These are phyloP conservation scores for Aspergillus incahuasiensis DNA, from an alignment of 495 filamentous ascomycete genomes.

Conservation along the genomic window DNA sequence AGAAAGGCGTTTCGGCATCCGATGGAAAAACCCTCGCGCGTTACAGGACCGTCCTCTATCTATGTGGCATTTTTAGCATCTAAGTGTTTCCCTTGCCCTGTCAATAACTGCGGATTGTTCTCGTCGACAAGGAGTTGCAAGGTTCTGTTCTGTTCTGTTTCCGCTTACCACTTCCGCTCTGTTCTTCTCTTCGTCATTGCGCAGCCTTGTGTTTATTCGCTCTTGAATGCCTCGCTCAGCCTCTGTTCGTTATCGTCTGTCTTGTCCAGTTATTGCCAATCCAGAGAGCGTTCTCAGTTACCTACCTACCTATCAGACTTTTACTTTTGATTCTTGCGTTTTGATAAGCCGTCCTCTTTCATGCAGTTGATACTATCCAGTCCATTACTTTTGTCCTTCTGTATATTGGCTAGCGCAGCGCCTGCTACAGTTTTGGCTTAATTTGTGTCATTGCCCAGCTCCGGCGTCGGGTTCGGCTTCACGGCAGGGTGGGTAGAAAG, in stretches of 20 bases:
- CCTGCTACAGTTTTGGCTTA: no score
- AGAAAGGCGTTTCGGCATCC: constrained; percentile 18
- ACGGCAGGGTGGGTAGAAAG: no score
- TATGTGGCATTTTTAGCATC: constrained; percentile 19
- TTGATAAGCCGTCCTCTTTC: no score
- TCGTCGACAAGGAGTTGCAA: constrained; percentile 22
- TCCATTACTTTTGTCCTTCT: no score
- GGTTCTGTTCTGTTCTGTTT: not conserved
- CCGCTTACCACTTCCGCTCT: no score
- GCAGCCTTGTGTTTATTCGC: constrained; percentile 3
- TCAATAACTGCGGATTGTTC: constrained; percentile 10
- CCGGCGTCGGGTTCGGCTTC: no score
- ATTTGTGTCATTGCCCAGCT: no score
- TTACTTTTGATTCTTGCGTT: no score
- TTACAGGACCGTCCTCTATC: constrained; percentile 13
- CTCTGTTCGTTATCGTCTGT: not conserved
- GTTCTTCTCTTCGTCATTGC: constrained; percentile 11
- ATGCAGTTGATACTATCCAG: no score
- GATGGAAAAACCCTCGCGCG: constrained; percentile 10
- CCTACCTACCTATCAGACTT: no score
- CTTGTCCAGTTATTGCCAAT: not conserved
- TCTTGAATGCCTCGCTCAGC: not conserved
- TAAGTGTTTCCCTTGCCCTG: constrained; percentile 19
- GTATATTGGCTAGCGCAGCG: no score
- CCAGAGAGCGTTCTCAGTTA: no score